Evolutionary conservation across 495 filamentous ascomycete genomes (phyloP).

Genomic region (Penicillium egyptiacum): DNA sequence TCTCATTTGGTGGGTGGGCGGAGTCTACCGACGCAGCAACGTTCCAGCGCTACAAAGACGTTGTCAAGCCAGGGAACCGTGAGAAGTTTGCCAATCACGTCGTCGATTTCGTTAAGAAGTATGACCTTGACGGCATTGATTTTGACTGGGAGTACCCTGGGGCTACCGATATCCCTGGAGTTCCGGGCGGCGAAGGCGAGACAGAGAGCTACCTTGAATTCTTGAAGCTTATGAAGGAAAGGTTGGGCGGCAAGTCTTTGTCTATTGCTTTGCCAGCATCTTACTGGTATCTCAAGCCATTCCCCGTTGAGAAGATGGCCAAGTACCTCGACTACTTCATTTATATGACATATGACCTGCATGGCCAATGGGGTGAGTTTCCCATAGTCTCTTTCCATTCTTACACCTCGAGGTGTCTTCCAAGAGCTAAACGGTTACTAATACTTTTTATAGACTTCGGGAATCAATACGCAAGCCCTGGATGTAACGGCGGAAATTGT

Average conservation of each 20-base stretch:
- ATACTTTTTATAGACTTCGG: no score
- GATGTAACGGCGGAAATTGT: conserved; percentile 40
- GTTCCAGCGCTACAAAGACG: conserved; percentile 15
- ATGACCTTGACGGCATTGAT: conserved; percentile 41
- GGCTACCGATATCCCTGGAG: conserved; percentile 39
- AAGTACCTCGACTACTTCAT: conserved; percentile 34
- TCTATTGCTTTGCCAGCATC: conserved; percentile 27
- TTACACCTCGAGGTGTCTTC: no score
- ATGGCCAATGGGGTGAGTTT: conserved; percentile 34
- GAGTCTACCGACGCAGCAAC: conserved; percentile 40
- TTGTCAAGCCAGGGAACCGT: conserved; percentile 39
- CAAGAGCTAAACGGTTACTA: no score
- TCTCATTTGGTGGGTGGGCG: conserved; percentile 52
- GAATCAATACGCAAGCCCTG: conserved; percentile 19
- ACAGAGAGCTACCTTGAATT: conserved; percentile 31
- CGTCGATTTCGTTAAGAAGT: conserved; percentile 30
- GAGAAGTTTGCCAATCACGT: conserved; percentile 38
- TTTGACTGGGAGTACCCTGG: conserved; percentile 47
- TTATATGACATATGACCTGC: conserved; percentile 41
- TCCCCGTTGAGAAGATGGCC: conserved; percentile 27
- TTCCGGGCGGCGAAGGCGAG: conserved; percentile 30
- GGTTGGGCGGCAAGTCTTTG: conserved; percentile 5
- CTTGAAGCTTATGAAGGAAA: conserved; percentile 17
- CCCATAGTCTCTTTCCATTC: no score
- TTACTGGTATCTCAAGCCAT: conserved; percentile 35